Base-by-base conservation (phyloP, 2,329 filamentous ascomycete species). In the Penicillium brasilianum region DNA sequence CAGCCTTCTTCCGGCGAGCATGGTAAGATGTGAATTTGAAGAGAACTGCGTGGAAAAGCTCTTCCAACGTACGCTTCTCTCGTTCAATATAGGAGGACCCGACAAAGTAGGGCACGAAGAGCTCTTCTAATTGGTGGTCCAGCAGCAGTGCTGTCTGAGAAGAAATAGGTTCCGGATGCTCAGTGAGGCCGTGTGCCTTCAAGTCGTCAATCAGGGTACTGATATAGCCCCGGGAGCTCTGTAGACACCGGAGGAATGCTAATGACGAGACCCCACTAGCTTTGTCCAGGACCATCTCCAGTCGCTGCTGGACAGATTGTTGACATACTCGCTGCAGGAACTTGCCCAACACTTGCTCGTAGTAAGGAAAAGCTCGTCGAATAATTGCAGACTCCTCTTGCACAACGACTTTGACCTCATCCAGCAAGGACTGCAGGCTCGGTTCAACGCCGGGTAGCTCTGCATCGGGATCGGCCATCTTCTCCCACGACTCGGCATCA, bases 21-120 rank as follows among this genome's bases (percentile, higher is more conserved):
- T 99, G 95, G 73, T 94, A 98, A n/a, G 96, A 90, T 16, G 92
- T 96, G 73, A 95, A 99, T 71, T 96, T 96, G 85, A 99, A 97
- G 4, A 98, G 85, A 57, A 99, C 80, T 0, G 95, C 97, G 57
- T 92, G 94, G 78, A 96, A 93, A 66, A 93, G 79, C 73, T 94
- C 91, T 72, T 93, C 91, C 52, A 95, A 77, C 60, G 85, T 88
- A 64, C 83, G 83, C 74, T 86, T 88, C 69, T 89, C 87, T 52
- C 85, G 81, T 71, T 89, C 87, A 64, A 88, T 87, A 68, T 89
- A 89, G 11, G 86, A 87, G 0, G 85, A 85, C 5, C 87, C 87
- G 11, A 86, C 82, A 66, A 89, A 87, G 71, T 89, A 89, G 0
- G 87, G 87, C 3, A 88, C 84, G 67, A 89, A 89, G 1, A 89